These are phyloP conservation scores for Xylariaceae sp. DNA, from an alignment of 2,329 filamentous ascomycete species.

Conservation along the genomic window DNA sequence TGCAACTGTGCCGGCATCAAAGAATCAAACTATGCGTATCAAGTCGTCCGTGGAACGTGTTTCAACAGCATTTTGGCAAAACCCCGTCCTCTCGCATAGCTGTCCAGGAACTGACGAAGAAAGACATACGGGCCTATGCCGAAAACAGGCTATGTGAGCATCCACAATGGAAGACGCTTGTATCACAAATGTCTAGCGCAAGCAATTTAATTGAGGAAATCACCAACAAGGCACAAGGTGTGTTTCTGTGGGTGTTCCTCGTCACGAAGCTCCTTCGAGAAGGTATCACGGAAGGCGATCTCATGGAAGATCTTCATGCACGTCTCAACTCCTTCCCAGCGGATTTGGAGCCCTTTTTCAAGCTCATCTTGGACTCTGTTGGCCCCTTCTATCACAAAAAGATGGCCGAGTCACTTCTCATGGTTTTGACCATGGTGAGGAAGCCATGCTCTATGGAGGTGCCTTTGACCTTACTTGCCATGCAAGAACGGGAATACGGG, in stretches of 20 bases:
- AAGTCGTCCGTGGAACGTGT: constrained; percentile 29
- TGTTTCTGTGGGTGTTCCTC: constrained; percentile 13
- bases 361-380: constrained; percentile 10
- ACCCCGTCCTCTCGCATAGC: constrained; percentile 15
- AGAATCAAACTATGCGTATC: constrained; percentile 21
- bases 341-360: constrained; percentile 12
- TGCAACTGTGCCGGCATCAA: too few relatives aligned
- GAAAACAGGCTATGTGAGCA: constrained; percentile 14
- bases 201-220: constrained; percentile 9
- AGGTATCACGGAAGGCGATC: constrained; percentile 10
- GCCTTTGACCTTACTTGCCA: constrained; percentile 6
- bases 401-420: constrained; percentile 11
- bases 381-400: constrained; percentile 14
- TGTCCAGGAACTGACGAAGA: constrained; percentile 22
- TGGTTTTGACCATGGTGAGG: too few relatives aligned
- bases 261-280: constrained; percentile 7
- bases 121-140: constrained; percentile 23
- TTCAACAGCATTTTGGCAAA: constrained; percentile 24
- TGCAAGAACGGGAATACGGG: constrained; percentile 12
- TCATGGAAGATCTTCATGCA: constrained; percentile 9
- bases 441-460: constrained; percentile 4
- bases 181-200: constrained; percentile 1
- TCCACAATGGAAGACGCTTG: constrained; percentile 13
- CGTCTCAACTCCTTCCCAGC: constrained; percentile 6
- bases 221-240: constrained; percentile 7